These are phyloP conservation scores for Eudorina sp. DNA, from an alignment of 139 green algal species.

Conservation along the genomic window DNA sequence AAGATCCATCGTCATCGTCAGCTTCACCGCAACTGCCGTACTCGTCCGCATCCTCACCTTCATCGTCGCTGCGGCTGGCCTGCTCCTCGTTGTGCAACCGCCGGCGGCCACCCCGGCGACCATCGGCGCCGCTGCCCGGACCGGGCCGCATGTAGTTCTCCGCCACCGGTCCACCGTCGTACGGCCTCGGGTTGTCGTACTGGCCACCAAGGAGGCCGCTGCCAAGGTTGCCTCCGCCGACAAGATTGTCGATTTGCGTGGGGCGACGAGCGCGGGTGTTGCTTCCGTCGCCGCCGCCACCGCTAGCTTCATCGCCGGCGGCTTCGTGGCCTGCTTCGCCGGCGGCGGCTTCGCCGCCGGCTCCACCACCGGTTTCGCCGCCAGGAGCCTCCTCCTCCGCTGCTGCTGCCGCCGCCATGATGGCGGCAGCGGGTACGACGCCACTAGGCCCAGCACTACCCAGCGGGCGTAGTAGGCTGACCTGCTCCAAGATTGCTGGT, in stretches of 20 bases:
- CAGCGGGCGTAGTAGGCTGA: too few species aligned
- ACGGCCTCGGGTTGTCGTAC: not conserved
- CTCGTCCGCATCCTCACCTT: too few species aligned
- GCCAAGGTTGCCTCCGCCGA: too few species aligned
- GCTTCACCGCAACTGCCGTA: too few species aligned
- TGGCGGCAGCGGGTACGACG: too few species aligned
- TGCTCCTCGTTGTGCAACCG: slow-evolving; percentile 19
- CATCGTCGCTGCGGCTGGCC: not conserved
- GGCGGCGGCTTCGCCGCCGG: not conserved
- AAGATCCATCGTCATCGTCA: too few species aligned
- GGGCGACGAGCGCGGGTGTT: not conserved
- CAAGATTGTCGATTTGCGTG: not conserved
- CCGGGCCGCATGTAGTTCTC: not conserved
- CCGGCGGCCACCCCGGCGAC: not conserved
- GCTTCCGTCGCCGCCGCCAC: not conserved
- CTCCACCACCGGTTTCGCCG: not conserved
- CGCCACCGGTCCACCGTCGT: not conserved
- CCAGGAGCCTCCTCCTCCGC: too few species aligned
- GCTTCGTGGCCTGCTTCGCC: not conserved
- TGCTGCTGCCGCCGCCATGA: too few species aligned
- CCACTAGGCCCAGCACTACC: too few species aligned
- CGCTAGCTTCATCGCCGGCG: not conserved
- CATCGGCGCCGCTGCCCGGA: not conserved
- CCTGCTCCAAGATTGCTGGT: too few species aligned
- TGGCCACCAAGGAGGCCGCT: not conserved